Conservation (phyloP, 805 yeast species). For the Candida multigemmis region DNA sequence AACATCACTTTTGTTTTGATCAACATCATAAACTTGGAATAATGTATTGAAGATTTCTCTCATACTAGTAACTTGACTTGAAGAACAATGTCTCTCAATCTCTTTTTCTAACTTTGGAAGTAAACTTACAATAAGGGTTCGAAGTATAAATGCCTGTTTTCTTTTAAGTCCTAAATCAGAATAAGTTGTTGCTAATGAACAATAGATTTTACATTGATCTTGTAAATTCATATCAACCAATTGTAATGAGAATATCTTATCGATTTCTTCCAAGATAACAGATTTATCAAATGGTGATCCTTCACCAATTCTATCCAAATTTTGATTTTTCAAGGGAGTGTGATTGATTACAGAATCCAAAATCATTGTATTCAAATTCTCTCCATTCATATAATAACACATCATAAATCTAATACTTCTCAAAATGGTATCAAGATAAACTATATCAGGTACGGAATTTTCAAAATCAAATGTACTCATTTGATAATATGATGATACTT, state of each 20-base stretch:
- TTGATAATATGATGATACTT: conserved; percentile 20
- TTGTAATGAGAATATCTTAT: conserved; percentile 25
- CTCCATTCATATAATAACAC: conserved; percentile 38
- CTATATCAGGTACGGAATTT: conserved; percentile 76
- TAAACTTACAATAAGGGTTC: conserved; percentile 51
- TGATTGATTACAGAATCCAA: conserved; percentile 38
- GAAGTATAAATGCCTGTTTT: conserved; percentile 60
- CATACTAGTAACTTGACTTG: conserved; percentile 11
- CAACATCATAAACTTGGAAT: conserved; percentile 46
- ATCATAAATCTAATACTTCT: conserved; percentile 58
- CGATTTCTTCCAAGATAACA: conserved; percentile 35
- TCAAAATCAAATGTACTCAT: conserved; percentile 47
- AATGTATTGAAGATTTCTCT: conserved; percentile 39
- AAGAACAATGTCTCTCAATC: neutral
- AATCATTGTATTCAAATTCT: conserved; percentile 29
- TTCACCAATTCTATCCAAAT: no score
- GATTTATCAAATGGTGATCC: conserved; percentile 10
- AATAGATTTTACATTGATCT: conserved; percentile 55
- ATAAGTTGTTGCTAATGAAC: conserved; percentile 58
- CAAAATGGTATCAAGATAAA: conserved; percentile 63
- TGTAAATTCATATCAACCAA: conserved; percentile 27
- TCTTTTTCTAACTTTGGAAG: conserved; percentile 25
- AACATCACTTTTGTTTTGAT: conserved; percentile 25
- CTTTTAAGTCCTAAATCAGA: conserved; percentile 51
- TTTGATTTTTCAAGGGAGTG: conserved; percentile 9